Base-by-base conservation (phyloP, 495 filamentous ascomycete genomes). In the Trichocladium uniseriatum region DNA sequence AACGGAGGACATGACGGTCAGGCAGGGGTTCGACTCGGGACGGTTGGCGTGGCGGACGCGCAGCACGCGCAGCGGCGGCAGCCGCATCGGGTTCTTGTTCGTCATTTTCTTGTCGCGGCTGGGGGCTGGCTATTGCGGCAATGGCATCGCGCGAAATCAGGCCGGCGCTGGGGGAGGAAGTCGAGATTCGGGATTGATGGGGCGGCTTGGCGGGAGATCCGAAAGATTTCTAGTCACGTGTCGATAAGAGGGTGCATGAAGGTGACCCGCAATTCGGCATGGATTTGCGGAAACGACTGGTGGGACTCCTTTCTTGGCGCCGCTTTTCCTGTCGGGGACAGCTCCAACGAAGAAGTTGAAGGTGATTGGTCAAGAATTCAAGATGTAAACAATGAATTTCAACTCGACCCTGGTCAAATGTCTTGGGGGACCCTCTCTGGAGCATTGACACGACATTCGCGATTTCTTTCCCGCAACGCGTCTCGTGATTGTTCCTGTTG, bases 1-100 rank as follows among this genome's bases (percentile, higher is more conserved):
- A 38, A 98, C 82, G n/a, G 84, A 82, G 20, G 82, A 81, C 92
- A 98, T 95, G 45, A 94, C 72, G 20, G 76, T 72, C 32, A 89
- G 57, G 64, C 92, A 98, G 22, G 89, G 83, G 60, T 92, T 94
- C 53, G 73, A 68, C 53, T 86, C 75, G 53, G 81, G 58, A 58
- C 79, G 72, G 65, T 95, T 89, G 38, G 92, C 87, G 49, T 82
- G 77, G 56, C 84, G 83, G 43, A 98, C 83, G 55, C 88, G 86
- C 38, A 98, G 80, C 54, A 81, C 79, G 49, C 79, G 79, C 45
- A 98, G 79, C 18, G 92, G 91, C 57, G 94, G 89, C 27, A 98
- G 79, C 46, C 87, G 88, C 51, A 90, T 84, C 16, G 83, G 80
- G 49, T 68, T 69, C 49, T 65, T 65, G 38, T 19, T 19, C 22